These are phyloP conservation scores for Calonectria pteridis DNA, from an alignment of 2,329 filamentous ascomycete species.

Conservation along the genomic window DNA sequence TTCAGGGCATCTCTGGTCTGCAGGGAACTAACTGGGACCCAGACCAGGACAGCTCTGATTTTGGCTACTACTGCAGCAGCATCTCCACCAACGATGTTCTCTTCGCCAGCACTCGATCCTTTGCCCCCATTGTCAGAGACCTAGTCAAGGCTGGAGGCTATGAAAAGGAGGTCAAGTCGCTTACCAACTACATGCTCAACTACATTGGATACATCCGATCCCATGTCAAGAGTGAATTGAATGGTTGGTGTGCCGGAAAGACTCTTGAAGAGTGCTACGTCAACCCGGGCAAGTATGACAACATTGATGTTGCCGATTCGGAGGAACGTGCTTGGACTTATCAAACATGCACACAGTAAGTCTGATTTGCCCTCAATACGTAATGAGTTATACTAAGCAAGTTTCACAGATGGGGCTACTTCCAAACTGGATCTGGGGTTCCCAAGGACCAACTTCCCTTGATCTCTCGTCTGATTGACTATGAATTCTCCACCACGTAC, in stretches of 20 bases:
- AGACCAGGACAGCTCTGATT: constrained; percentile 53
- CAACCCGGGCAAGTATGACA: constrained; percentile 35
- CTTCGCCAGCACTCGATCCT: constrained; percentile 55
- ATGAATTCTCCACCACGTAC: constrained; percentile 71
- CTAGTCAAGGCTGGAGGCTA: constrained; percentile 59
- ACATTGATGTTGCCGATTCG: constrained; percentile 37
- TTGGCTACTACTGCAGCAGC: constrained; percentile 62
- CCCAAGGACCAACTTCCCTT: constrained; percentile 75
- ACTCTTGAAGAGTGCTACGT: constrained; percentile 49
- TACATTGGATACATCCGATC: constrained; percentile 61
- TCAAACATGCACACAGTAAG: constrained; percentile 68
- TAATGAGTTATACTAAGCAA: constrained; percentile 30
- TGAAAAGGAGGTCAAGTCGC: constrained; percentile 48
- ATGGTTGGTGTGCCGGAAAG: constrained; percentile 39
- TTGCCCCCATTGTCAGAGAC: constrained; percentile 51
- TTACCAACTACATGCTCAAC: constrained; percentile 63
- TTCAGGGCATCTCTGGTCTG: constrained; percentile 56
- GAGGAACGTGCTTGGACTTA: constrained; percentile 61
- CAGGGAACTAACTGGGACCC: constrained; percentile 69
- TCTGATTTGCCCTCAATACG: background rate
- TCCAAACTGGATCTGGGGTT: constrained; percentile 78
- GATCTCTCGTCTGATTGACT: constrained; percentile 76
- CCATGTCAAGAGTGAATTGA: constrained; percentile 45
- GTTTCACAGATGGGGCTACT: constrained; percentile 76
- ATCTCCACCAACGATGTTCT: constrained; percentile 57